A percentile compares a stretch with the other conserved stretches of the same genome.
Conservation (phyloP, 306 rosid genomes). For the Acacia melanoxylon region DNA sequence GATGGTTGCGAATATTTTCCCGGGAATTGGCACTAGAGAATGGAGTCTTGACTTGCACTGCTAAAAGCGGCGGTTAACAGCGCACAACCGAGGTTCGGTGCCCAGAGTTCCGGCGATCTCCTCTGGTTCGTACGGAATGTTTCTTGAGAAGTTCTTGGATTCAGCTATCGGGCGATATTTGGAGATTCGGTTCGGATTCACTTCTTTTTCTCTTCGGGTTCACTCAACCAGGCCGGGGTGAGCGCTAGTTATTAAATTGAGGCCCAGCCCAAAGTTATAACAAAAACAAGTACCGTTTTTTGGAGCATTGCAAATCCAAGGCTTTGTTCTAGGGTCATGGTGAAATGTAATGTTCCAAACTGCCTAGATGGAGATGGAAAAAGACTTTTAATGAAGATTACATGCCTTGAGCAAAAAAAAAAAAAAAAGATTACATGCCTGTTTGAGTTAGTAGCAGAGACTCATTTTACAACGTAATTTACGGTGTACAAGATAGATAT, state of each 20-base stretch:
- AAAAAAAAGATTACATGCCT: no score
- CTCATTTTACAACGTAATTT: no score
- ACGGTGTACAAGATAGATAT: no score
- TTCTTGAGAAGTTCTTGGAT: background rate
- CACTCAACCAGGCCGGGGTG: background rate
- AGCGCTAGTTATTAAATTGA: no score
- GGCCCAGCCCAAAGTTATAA: background rate
- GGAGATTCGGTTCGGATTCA: background rate
- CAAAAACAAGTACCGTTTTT: no score
- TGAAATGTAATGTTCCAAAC: no score
- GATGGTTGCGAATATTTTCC: background rate
- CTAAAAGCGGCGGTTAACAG: background rate
- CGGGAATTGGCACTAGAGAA: conserved; percentile 4
- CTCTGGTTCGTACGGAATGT: background rate
- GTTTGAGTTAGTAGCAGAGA: no score
- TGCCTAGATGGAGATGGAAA: no score
- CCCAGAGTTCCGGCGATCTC: background rate
- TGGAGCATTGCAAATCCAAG: no score
- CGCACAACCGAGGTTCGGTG: background rate
- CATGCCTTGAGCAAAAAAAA: no score
- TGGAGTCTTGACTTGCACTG: background rate
- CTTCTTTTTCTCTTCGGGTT: background rate
- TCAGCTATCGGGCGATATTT: background rate
- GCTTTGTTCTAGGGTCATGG: no score
- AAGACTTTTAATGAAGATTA: no score